These are phyloP conservation scores for Xanthoconium stramineum DNA, from an alignment of 768 basidiomycete species.

Conservation along the genomic window DNA sequence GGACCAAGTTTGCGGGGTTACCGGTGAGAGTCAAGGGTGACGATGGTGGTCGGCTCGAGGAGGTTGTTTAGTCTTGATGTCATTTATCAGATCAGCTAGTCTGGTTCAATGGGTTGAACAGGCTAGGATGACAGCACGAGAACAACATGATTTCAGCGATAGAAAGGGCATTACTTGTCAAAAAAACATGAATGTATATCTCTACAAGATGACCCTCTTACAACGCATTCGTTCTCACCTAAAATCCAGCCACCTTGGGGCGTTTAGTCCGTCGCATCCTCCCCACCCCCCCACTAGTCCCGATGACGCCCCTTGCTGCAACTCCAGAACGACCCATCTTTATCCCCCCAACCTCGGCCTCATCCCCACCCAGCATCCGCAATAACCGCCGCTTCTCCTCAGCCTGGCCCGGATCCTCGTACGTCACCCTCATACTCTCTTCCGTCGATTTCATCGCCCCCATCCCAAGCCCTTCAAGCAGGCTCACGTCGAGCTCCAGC, in stretches of 20 bases:
- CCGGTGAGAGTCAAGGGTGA: conserved; percentile 47
- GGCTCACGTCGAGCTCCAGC: conserved; percentile 30
- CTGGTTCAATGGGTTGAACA: no score
- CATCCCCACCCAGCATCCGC: conserved; percentile 42
- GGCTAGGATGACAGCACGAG: no score
- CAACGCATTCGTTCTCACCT: neutral
- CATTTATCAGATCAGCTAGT: no score
- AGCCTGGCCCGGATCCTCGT: conserved; percentile 64
- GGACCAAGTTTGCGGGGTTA: conserved; percentile 81
- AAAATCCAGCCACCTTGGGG: conserved; percentile 6
- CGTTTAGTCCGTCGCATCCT: conserved; percentile 13
- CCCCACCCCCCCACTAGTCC: neutral
- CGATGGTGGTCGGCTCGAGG: conserved; percentile 25
- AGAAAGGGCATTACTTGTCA: neutral
- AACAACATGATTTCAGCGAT: no score
- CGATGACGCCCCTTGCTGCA: conserved; percentile 17
- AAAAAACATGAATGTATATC: neutral
- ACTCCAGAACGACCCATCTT: conserved; percentile 17
- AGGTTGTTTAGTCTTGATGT: conserved; percentile 6
- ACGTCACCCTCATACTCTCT: conserved; percentile 56
- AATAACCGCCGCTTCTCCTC: conserved; percentile 58
- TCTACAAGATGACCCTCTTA: neutral
- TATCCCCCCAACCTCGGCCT: neutral
- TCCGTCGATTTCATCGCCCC: conserved; percentile 24
- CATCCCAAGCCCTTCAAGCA: conserved; percentile 21